Evolutionary conservation across 768 basidiomycete species (phyloP), one percentile per base, ranked within the genome.

Genomic region (Multifurca ochricompacta): DNA sequence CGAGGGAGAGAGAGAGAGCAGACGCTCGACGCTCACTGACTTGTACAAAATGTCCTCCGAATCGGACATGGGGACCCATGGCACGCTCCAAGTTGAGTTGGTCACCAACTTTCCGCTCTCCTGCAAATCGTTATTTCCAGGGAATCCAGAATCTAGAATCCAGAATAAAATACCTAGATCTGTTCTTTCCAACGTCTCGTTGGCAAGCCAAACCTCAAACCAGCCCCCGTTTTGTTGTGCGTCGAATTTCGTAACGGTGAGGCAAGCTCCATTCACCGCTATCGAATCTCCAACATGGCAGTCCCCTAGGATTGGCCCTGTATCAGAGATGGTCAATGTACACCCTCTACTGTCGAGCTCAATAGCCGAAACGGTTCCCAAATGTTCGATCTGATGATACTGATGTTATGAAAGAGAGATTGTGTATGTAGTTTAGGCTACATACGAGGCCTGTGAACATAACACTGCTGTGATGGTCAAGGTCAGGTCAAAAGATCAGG

Each of bases 1-100:
- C 6, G 30, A 35, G 35, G 43, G 34, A 36, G 13, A 25, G 13
- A 27, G 40, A 28, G 32, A 18, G 6, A 27, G 13, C 11, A 40
- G 14, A 34, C n/a, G n/a, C n/a, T n/a, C n/a, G 32, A 53, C 18
- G 11, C 16, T 40, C 4, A 55, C 74, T 51, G 64, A 90, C 93
- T 81, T 98, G 95, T 19, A 99, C 96, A 66, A 94, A 93, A 67
- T 99, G 96, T 10, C 96, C 96, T 25, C 96, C 96, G 64, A 98
- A 96, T 52, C 95, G 76, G 16, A 80, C 83, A 71, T 93, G 88
- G 4, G 86, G 84, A 19, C 82, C 84, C 91, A 98, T 92, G 2
- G 96, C 96, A 46, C 96, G 80, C 73, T 99, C 96, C 35, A 94
- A 75, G 68, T 98, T 97, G 42, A 97, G 79, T 62, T 82, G 77